Evolutionary conservation across 805 yeast genomes (phyloP), one percentile per base, ranked within the genome.

Genomic region (Myxozyma monticola): DNA sequence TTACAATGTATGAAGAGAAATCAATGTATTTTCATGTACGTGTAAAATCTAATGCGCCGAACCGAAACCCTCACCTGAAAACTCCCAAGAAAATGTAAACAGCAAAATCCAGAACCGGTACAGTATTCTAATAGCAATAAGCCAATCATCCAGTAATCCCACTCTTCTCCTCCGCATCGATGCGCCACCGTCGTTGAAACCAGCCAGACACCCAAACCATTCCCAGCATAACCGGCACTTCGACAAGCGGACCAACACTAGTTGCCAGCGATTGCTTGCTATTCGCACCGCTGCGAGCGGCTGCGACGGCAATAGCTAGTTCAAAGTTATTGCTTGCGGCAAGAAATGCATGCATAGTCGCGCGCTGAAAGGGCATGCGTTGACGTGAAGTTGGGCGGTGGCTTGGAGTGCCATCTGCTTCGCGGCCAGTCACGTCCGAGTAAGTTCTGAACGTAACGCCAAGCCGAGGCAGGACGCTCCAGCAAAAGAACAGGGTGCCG

Each of bases 311-410:
- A 29, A 79, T 64, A 50, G 80, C 75, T 39, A 79, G 66, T 62
- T 79, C 83, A 58, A 79, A 79, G 59, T 79, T 79, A 61, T 79
- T 79, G 3, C 80, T 75, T 1, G 82, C 76, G 12, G 82, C 80
- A 2, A 81, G 75, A 57, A 79, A 78, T 14, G 76, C 66, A 52
- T 79, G 83, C n/a, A 81, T 75, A 31, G 71, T 63, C 1, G 73
- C 71, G 25, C 67, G 65, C 3, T 64, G 56, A 58, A 76, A 79
- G 39, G 17, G 57, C 40, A 45, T 41, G 31, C 58, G 56, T 71
- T 72, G 9, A n/a, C n/a, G n/a, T n/a, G n/a, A n/a, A n/a, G n/a
- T n/a, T n/a, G n/a, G n/a, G n/a, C n/a, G n/a, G n/a, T n/a, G n/a
- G 54, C 57, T 75, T 78, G 44, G 17, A 54, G 40, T 36, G 39